Evolutionary conservation across 2,329 filamentous ascomycete species (phyloP).

Genomic region (Falciphora oryzae): DNA sequence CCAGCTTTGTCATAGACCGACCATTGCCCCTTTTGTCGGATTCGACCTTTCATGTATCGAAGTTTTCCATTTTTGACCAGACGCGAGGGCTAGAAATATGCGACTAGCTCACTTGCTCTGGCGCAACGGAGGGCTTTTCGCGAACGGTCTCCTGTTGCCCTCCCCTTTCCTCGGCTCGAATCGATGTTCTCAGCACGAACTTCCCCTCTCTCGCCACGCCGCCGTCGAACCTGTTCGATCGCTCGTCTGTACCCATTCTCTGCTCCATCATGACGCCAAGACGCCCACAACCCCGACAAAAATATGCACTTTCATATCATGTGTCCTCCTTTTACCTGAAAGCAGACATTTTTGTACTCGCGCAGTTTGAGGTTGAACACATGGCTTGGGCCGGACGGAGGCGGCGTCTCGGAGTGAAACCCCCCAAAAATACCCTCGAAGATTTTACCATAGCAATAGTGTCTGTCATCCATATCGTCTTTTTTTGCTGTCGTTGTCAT

Average conservation of each 20-base stretch:
- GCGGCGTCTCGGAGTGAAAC: background rate
- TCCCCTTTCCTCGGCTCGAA: background rate
- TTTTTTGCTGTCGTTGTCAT: background rate
- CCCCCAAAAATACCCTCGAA: background rate
- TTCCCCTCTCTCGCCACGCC: background rate
- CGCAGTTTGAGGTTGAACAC: background rate
- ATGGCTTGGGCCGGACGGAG: background rate
- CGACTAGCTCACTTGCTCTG: background rate
- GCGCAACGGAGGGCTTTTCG: background rate
- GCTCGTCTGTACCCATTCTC: background rate
- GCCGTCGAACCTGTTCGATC: background rate
- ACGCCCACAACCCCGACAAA: too few species aligned
- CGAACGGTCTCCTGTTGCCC: background rate
- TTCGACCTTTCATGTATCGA: background rate
- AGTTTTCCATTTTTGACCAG: background rate
- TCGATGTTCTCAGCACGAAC: background rate
- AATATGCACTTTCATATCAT: background rate
- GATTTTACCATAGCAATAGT: constrained; percentile 2
- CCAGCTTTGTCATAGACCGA: background rate
- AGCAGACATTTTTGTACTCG: background rate
- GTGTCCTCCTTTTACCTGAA: background rate
- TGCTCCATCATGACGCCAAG: background rate
- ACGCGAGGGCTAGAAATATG: background rate
- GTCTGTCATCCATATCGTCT: background rate
- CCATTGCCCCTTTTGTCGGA: background rate